phyloP scores from a whole-genome alignment of 2,329 filamentous ascomycete genomes.

The Daldinia sp. region DNA sequence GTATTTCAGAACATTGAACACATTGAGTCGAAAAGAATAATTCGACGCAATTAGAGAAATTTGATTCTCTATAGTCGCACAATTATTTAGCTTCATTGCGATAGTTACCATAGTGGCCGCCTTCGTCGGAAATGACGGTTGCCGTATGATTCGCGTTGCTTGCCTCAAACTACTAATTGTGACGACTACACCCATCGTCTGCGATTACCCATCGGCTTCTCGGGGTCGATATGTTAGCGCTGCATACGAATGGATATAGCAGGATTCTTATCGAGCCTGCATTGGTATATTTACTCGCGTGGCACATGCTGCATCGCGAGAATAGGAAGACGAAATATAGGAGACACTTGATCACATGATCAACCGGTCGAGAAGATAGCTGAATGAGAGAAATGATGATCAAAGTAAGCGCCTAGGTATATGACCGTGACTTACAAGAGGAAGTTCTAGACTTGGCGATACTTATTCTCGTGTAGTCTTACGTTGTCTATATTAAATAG shows the following conservation, averaged over 20 bases:
- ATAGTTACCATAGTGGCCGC: background rate
- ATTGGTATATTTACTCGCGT: conserved; percentile 4
- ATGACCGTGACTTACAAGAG: background rate
- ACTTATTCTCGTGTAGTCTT: background rate
- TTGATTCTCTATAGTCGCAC: conserved; percentile 7
- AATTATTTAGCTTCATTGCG: background rate
- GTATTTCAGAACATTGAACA: background rate
- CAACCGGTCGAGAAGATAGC: conserved; percentile 25
- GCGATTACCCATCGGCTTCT: background rate
- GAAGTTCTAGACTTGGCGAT: background rate
- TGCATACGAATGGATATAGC: conserved; percentile 10
- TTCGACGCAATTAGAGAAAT: conserved; percentile 1
- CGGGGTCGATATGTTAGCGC: conserved; percentile 1
- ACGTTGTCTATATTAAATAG: background rate
- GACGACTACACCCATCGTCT: background rate
- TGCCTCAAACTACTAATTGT: background rate
- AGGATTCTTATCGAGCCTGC: background rate
- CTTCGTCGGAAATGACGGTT: background rate
- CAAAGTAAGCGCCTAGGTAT: background rate
- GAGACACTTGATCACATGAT: conserved; percentile 22
- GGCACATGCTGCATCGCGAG: conserved; percentile 2
- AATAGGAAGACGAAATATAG: conserved; percentile 8
- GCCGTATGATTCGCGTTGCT: background rate
- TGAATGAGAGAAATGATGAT: conserved; percentile 22
- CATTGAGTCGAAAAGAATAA: background rate